These are phyloP conservation scores for Multifurca ochricompacta DNA, from an alignment of 768 basidiomycete genomes.

Conservation along the genomic window DNA sequence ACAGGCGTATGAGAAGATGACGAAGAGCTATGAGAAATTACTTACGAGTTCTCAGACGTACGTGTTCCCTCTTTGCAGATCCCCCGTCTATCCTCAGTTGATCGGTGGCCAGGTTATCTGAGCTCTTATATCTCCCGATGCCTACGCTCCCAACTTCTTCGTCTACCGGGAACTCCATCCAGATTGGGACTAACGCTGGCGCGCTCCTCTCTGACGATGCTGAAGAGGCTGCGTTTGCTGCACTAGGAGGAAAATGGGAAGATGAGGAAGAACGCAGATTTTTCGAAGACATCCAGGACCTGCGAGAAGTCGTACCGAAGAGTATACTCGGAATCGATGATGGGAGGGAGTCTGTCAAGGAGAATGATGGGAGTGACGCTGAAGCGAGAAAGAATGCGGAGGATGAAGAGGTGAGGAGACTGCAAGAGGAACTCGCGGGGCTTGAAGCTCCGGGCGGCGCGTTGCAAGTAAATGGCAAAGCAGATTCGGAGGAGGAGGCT, in stretches of 20 bases:
- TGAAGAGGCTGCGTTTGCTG: slow-evolving; percentile 40
- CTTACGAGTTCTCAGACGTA: slow-evolving; percentile 84
- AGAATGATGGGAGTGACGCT: slow-evolving; percentile 35
- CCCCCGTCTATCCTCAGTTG: background rate
- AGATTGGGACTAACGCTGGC: slow-evolving; percentile 49
- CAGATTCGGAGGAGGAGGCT: slow-evolving; percentile 16
- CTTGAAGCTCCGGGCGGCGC: slow-evolving; percentile 35
- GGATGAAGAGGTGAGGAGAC: slow-evolving; percentile 62
- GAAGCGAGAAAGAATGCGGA: slow-evolving; percentile 52
- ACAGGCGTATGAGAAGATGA: slow-evolving; percentile 99
- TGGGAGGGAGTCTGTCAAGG: slow-evolving; percentile 29
- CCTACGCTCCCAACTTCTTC: slow-evolving; percentile 79
- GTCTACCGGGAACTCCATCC: slow-evolving; percentile 74
- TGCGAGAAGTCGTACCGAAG: slow-evolving; percentile 86
- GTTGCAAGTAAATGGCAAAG: slow-evolving; percentile 12
- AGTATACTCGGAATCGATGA: slow-evolving; percentile 69
- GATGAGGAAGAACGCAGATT: slow-evolving; percentile 95
- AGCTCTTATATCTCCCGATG: slow-evolving; percentile 76
- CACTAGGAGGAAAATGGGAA: slow-evolving; percentile 85
- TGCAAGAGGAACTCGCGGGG: slow-evolving; percentile 72
- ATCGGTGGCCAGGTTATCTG: slow-evolving; percentile 58
- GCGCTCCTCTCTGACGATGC: slow-evolving; percentile 43
- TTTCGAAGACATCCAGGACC: slow-evolving; percentile 87
- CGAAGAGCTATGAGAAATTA: slow-evolving; percentile 88
- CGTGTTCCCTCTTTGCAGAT: slow-evolving; percentile 21